Evolutionary conservation across 2,329 filamentous ascomycete genomes (phyloP).

Genomic region (Grosmannia serpens): DNA sequence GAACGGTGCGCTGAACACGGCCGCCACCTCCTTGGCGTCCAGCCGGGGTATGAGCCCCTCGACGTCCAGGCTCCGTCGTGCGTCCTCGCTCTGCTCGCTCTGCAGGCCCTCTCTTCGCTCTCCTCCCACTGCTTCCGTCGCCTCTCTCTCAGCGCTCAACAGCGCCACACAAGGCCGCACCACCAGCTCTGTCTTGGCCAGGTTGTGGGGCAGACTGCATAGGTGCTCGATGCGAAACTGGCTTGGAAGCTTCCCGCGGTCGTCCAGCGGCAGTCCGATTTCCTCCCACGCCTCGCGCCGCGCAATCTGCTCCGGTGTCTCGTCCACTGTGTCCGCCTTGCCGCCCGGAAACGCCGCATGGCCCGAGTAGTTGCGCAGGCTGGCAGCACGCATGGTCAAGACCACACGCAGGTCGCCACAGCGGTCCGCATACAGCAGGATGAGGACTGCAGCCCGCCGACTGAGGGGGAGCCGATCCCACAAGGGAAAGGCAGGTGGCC

Average conservation of each 20-base stretch:
- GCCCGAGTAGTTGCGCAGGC: slow-evolving; percentile 59
- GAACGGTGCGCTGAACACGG: slow-evolving; percentile 85
- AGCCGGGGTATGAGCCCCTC: slow-evolving; percentile 66
- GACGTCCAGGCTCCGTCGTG: slow-evolving; percentile 21
- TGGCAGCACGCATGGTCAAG: slow-evolving; percentile 55
- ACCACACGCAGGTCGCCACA: slow-evolving; percentile 66
- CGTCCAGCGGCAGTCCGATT: slow-evolving; percentile 71
- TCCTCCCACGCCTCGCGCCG: slow-evolving; percentile 87
- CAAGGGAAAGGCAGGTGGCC: slow-evolving; percentile 46
- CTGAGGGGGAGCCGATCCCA: slow-evolving; percentile 51
- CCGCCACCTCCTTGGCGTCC: slow-evolving; percentile 83
- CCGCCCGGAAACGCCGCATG: slow-evolving; percentile 82
- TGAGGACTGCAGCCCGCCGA: slow-evolving; percentile 73
- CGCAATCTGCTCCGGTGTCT: slow-evolving; percentile 69
- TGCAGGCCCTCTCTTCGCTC: not conserved
- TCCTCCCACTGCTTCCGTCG: not conserved
- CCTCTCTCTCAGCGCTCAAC: slow-evolving; percentile 31
- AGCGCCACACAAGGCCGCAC: slow-evolving; percentile 71
- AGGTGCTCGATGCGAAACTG: slow-evolving; percentile 82
- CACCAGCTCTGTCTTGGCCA: slow-evolving; percentile 61
- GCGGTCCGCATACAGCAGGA: slow-evolving; percentile 78
- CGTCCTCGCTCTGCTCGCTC: not conserved
- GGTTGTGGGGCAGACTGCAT: slow-evolving; percentile 67
- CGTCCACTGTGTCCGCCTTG: slow-evolving; percentile 46
- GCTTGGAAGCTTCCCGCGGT: slow-evolving; percentile 49